phyloP scores from a whole-genome alignment of 345 rosid species.

The Melaleuca alternifolia region DNA sequence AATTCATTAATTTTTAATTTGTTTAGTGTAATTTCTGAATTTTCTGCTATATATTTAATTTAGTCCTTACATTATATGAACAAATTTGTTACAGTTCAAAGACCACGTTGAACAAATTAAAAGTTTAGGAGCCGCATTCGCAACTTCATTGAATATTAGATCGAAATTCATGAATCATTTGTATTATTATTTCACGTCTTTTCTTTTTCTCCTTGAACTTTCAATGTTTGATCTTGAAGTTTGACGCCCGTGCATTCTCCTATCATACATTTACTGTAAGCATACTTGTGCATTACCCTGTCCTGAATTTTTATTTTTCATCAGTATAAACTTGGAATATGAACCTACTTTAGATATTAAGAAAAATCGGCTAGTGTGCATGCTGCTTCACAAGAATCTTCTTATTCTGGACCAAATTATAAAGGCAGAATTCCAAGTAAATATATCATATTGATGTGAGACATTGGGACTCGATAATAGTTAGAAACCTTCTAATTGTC shows the following conservation, averaged over 20 bases:
- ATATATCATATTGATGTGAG: neutral
- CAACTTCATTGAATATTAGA: too few species aligned
- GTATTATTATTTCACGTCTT: neutral
- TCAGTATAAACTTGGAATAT: neutral
- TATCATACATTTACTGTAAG: neutral
- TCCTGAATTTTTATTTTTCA: neutral
- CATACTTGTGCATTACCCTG: too few species aligned
- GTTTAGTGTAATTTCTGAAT: too few species aligned
- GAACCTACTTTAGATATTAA: neutral
- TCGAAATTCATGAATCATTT: too few species aligned
- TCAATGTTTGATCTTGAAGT: neutral
- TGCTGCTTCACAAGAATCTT: neutral
- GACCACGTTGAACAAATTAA: too few species aligned
- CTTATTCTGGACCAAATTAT: neutral
- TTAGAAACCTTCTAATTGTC: neutral
- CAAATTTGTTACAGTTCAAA: too few species aligned
- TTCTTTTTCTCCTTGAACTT: neutral
- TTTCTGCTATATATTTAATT: too few species aligned
- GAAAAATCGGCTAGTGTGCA: neutral
- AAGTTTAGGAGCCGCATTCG: too few species aligned
- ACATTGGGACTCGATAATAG: neutral
- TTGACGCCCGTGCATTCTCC: neutral
- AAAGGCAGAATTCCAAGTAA: neutral
- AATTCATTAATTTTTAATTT: too few species aligned
- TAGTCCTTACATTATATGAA: too few species aligned